These are phyloP conservation scores for Cutaneotrichosporon sp. DNA, from an alignment of 1,284 basidiomycete species.

Conservation along the genomic window DNA sequence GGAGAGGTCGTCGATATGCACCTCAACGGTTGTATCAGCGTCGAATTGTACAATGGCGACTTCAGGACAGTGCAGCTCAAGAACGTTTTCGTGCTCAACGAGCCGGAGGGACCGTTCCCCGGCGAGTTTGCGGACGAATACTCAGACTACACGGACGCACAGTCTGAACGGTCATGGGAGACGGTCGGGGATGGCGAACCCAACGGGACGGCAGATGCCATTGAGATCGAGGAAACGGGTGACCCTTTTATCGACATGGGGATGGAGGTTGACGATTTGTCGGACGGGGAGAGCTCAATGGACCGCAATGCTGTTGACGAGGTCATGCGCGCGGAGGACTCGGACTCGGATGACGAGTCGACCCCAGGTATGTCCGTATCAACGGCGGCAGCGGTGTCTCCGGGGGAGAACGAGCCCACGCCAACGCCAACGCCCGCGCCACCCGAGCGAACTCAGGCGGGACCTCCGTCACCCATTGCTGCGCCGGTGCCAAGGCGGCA, in stretches of 20 bases:
- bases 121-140: constrained; percentile 18
- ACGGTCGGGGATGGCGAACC: constrained; percentile 10
- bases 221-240: constrained; percentile 7
- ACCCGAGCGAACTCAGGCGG: neutral
- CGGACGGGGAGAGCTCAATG: constrained; percentile 20
- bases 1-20: constrained; percentile 49
- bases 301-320: constrained; percentile 17
- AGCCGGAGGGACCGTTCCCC: constrained; percentile 29
- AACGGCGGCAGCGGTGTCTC: neutral
- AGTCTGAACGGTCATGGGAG: constrained; percentile 30
- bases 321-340: neutral
- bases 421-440: neutral
- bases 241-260: too few relatives aligned
- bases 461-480: constrained; percentile 9
- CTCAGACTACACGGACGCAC: constrained; percentile 25
- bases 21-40: constrained; percentile 44
- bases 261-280: constrained; percentile 13
- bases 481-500: neutral
- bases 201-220: neutral
- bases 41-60: constrained; percentile 40
- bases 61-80: constrained; percentile 21
- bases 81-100: constrained; percentile 26
- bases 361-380: neutral
- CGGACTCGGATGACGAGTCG: neutral
- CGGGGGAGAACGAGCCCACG: neutral